Conservation (phyloP, 768 basidiomycete genomes). For the Coprinopsis strossmayeri region DNA sequence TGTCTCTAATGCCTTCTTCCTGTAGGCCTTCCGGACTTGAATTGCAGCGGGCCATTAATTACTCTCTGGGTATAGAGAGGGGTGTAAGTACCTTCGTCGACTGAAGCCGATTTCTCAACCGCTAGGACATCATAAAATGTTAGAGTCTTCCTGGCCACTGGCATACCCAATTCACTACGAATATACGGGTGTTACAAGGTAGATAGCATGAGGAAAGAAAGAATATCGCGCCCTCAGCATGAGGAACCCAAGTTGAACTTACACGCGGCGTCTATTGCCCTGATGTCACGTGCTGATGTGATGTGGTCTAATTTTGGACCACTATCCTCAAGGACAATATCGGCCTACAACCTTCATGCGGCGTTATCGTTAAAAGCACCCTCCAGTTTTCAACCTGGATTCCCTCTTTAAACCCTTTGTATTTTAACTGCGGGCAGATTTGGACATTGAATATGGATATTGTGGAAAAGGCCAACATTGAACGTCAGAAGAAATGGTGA, state of each 20-base stretch:
- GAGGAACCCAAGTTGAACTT: not conserved
- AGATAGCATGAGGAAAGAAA: not conserved
- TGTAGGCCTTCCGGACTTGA: slow-evolving; percentile 62
- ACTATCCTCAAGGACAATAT: no score
- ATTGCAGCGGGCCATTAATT: not conserved
- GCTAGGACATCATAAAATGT: slow-evolving; percentile 39
- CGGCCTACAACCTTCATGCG: no score
- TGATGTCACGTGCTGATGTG: not conserved
- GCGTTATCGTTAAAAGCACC: not conserved
- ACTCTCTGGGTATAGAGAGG: not conserved
- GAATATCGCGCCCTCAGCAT: not conserved
- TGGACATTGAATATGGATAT: slow-evolving; percentile 53
- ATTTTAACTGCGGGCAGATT: not conserved
- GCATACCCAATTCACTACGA: slow-evolving; percentile 10
- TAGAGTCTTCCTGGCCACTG: slow-evolving; percentile 13
- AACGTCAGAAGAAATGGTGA: slow-evolving; percentile 65
- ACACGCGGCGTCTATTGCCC: not conserved
- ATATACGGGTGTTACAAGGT: no score
- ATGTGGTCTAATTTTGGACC: not conserved
- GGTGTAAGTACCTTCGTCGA: slow-evolving; percentile 43
- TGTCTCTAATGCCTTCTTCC: slow-evolving; percentile 59
- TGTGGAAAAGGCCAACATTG: slow-evolving; percentile 72
- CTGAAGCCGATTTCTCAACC: slow-evolving; percentile 34
- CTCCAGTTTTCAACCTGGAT: not conserved
- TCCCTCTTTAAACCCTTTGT: not conserved